A percentile compares a stretch with the other conserved stretches of the same genome.
phyloP scores from a whole-genome alignment of 139 green algal species.

The Nannochloris sp. region DNA sequence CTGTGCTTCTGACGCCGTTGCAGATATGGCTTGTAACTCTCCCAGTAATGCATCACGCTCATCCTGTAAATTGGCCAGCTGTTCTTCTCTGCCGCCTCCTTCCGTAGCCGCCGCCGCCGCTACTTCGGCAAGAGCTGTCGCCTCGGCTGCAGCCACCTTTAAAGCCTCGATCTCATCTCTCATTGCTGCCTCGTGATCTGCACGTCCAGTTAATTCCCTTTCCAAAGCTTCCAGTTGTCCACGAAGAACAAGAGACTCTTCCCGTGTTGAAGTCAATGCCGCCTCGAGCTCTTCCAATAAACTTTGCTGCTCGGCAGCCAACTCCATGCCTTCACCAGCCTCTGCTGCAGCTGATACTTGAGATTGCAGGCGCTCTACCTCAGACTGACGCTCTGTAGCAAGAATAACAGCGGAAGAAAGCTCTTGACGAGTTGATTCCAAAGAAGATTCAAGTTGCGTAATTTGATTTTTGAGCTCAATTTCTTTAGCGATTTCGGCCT shows the following conservation, averaged over 20 bases:
- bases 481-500: background rate
- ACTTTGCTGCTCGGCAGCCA: background rate
- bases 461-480: background rate
- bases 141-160: background rate
- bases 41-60: background rate
- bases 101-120: no score
- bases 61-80: no score
- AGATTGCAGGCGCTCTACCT: background rate
- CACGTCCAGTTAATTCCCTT: background rate
- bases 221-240: background rate
- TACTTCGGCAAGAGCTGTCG: background rate
- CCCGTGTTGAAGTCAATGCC: background rate
- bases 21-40: background rate
- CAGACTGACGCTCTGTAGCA: conserved; percentile 5
- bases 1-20: background rate
- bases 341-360: background rate
- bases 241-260: background rate
- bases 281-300: background rate
- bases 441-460: background rate
- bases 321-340: background rate
- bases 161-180: background rate
- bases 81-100: background rate
- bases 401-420: background rate
- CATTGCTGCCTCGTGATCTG: conserved; percentile 1
- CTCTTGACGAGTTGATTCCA: background rate